Base-by-base conservation (phyloP, 2,329 filamentous ascomycete genomes). In the Cladophialophora carrionii region DNA sequence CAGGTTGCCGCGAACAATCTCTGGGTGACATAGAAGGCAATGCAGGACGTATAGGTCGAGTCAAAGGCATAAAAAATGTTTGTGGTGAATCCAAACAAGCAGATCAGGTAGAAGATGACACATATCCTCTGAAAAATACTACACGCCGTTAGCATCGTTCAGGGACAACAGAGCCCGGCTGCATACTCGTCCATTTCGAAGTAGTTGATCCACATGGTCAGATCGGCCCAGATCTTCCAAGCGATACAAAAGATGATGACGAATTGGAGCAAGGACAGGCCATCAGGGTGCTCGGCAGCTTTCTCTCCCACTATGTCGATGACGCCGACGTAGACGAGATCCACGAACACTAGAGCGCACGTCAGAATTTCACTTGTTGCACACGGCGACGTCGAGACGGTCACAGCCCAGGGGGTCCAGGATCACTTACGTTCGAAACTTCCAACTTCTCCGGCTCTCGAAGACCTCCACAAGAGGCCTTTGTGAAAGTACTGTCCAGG, bases 391-490 rank as follows among this genome's bases (percentile, higher is more conserved):
- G 17, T 7, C 6, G 37, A n/a, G n/a, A 8, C 8, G 5, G 37
- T 43, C 37, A 3, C 2, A n/a, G 37, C 2, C 3, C 6, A 7
- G 17, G 37, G 37, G 6, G 17, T n/a, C n/a, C 37, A n/a, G 4
- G 37, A n/a, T 43, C 7, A 43, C 37, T 43, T 43, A 43, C 37
- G 77, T 71, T 83, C 81, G 63, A 83, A 83, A 12, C 80, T 78
- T 1, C 75, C 76, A 5, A 80, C 80, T 69, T 77, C 85, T 74
- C 86, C 84, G 22, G 80, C 77, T 57, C 84, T 82, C 7, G 80
- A 81, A 1, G 85, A 83, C 57, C 87, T 79, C 87, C 87, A 89
- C 7, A 89, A 75, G 12, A 89, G 78, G 0, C 86, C 86, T 64
- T 85, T 85, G 72, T 89, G 86, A 71, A 88, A 88, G 76, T 88